phyloP scores from a whole-genome alignment of 2,329 filamentous ascomycete species.

The Beauveria sp. region DNA sequence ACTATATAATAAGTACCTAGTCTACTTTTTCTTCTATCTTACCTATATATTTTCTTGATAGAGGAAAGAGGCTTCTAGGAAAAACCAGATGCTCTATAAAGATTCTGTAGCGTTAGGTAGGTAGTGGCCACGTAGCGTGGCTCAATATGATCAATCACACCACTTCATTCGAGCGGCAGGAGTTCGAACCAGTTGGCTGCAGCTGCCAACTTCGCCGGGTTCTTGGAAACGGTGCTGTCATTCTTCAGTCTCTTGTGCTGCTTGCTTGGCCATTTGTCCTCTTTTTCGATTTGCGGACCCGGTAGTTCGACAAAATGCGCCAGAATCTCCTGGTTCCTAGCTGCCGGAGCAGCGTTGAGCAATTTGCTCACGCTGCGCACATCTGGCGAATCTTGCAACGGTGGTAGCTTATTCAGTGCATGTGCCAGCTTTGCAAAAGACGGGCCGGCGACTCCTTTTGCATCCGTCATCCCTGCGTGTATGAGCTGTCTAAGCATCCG shows the following conservation, averaged over 20 bases:
- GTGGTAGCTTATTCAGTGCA: constrained; percentile 20
- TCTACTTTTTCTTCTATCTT: too few relatives aligned
- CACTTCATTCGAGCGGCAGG: neutral
- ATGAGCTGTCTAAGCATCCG: constrained; percentile 32
- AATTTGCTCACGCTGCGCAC: constrained; percentile 11
- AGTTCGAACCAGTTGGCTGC: constrained; percentile 4
- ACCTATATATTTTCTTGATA: too few relatives aligned
- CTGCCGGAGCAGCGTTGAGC: neutral
- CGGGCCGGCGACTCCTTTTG: neutral
- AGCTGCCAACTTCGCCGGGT: neutral
- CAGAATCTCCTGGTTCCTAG: neutral
- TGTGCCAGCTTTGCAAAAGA: constrained; percentile 9
- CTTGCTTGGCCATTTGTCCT: neutral
- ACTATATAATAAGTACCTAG: too few relatives aligned
- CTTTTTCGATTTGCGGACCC: neutral
- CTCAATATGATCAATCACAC: neutral
- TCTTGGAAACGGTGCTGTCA: neutral
- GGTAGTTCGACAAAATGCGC: constrained; percentile 15
- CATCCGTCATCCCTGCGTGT: constrained; percentile 10
- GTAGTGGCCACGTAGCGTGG: neutral
- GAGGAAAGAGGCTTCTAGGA: too few relatives aligned
- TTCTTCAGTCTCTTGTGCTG: neutral
- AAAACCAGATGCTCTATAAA: too few relatives aligned
- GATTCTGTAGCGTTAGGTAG: neutral
- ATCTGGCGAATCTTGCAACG: constrained; percentile 19